These are phyloP conservation scores for Penicillium capsulatum DNA, from an alignment of 2,329 filamentous ascomycete genomes.

Conservation along the genomic window DNA sequence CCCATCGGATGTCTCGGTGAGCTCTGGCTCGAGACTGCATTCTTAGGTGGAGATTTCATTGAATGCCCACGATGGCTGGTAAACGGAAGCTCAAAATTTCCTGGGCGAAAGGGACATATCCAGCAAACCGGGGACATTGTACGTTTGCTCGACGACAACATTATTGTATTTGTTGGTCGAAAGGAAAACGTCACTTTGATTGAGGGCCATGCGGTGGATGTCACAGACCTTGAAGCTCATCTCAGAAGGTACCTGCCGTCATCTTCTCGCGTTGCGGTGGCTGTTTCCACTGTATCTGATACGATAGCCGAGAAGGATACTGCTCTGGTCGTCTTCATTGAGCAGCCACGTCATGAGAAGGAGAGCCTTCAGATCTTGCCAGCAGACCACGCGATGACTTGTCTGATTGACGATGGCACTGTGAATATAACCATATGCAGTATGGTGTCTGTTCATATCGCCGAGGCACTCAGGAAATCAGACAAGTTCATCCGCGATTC, in stretches of 20 bases:
- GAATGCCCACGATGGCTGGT: slow-evolving; percentile 27
- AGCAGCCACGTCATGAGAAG: slow-evolving; percentile 26
- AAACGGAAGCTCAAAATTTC: slow-evolving; percentile 30
- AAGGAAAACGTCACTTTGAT: slow-evolving; percentile 32
- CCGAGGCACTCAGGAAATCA: slow-evolving; percentile 37
- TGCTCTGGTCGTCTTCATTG: slow-evolving; percentile 32
- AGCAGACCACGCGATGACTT: slow-evolving; percentile 19
- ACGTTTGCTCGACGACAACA: slow-evolving; percentile 27
- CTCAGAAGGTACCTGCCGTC: slow-evolving; percentile 35
- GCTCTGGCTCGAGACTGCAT: slow-evolving; percentile 41
- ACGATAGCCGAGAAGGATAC: slow-evolving; percentile 10
- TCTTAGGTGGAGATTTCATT: slow-evolving; percentile 24
- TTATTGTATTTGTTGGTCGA: slow-evolving; percentile 30
- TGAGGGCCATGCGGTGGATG: slow-evolving; percentile 40
- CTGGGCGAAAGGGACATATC: slow-evolving; percentile 31
- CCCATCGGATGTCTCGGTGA: slow-evolving; percentile 42
- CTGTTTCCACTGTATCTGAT: slow-evolving; percentile 21
- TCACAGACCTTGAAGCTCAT: slow-evolving; percentile 40
- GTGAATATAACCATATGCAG: slow-evolving; percentile 18
- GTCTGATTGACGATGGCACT: no score
- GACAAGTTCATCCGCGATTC: slow-evolving; percentile 43
- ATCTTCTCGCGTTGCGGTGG: slow-evolving; percentile 25
- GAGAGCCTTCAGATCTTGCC: slow-evolving; percentile 27
- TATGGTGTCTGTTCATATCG: slow-evolving; percentile 31
- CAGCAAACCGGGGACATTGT: slow-evolving; percentile 35